Evolutionary conservation across 164 flowering plant species (phyloP), one percentile per base, ranked within the genome.

Genomic region (Vitis rotundifolia): DNA sequence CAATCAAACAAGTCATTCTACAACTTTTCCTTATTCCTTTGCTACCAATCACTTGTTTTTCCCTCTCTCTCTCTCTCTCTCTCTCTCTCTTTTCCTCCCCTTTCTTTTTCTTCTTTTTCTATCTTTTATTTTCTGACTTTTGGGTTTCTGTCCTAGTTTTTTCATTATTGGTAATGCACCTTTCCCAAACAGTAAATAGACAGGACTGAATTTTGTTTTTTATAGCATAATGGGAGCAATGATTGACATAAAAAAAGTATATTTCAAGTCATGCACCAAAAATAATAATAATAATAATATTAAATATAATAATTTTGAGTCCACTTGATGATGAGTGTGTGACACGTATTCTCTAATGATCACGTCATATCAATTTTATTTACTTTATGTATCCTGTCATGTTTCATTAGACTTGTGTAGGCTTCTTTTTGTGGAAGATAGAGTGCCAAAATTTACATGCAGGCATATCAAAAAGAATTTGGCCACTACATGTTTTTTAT

Each of bases 281-380:
- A 3, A 59, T 19, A 11, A 19, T 54, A 62, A 54, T 22, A 22
- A 22, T 22, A 2, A 22, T 22, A 22, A 22, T 22, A 22, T 22
- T 22, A 22, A 22, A 22, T 22, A 0, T 0, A 22, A 22, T 67
- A 37, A 37, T 37, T 37, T 47, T 56, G 19, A 14, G 29, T 11
- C 67, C 56, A 67, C 58, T 57, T 57, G 63, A 37, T 8, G 12
- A 49, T 50, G 37, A 60, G 53, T 56, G 71, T 67, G 16, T 13
- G 62, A 51, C 76, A 73, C 71, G 61, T 61, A 52, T 47, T 59
- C 3, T 0, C 9, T 22, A 47, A 66, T 14, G 18, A 18, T 26
- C 2, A 49, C 50, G 66, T 67, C 75, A 67, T 66, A 56, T 67
- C 71, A 61, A 14, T 19, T 14, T 55, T 18, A 22, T 6, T 22